phyloP scores from a whole-genome alignment of 495 filamentous ascomycete species.

The Trichoderma asperelloides region DNA sequence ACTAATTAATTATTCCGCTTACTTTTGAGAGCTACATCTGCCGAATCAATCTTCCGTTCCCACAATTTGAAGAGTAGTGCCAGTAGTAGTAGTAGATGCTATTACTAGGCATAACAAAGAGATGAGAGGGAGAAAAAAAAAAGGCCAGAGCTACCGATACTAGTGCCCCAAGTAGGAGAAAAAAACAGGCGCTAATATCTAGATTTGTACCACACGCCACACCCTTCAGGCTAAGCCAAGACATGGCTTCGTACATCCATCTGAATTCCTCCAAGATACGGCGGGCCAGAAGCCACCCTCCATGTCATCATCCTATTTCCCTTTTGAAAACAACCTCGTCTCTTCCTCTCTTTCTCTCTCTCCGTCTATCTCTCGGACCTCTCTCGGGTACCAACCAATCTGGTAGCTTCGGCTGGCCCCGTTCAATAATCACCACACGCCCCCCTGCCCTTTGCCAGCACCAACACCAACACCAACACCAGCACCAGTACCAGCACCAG shows the following conservation, averaged over 20 bases:
- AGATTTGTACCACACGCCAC: neutral
- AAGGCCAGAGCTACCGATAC: neutral
- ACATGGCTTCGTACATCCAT: neutral
- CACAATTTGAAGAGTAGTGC: too few species aligned
- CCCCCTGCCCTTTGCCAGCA: neutral
- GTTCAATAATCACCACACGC: too few species aligned
- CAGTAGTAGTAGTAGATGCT: neutral
- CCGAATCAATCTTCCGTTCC: neutral
- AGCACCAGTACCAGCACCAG: too few species aligned
- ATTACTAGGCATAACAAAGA: neutral
- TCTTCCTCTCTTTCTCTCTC: too few species aligned
- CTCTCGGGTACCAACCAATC: too few species aligned
- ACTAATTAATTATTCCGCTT: neutral
- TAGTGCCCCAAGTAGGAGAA: too few species aligned
- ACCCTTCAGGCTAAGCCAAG: neutral
- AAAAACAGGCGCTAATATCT: neutral
- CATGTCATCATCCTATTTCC: conserved; percentile 1
- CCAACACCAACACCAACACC: too few species aligned
- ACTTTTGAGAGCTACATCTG: neutral
- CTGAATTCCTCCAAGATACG: neutral
- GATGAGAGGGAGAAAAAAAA: neutral
- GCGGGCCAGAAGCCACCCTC: neutral
- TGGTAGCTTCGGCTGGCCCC: too few species aligned
- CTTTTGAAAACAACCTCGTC: neutral
- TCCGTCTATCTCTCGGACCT: too few species aligned